Evolutionary conservation across 768 basidiomycete species (phyloP), one percentile per base, ranked within the genome.

Genomic region (Lactarius psammicola): DNA sequence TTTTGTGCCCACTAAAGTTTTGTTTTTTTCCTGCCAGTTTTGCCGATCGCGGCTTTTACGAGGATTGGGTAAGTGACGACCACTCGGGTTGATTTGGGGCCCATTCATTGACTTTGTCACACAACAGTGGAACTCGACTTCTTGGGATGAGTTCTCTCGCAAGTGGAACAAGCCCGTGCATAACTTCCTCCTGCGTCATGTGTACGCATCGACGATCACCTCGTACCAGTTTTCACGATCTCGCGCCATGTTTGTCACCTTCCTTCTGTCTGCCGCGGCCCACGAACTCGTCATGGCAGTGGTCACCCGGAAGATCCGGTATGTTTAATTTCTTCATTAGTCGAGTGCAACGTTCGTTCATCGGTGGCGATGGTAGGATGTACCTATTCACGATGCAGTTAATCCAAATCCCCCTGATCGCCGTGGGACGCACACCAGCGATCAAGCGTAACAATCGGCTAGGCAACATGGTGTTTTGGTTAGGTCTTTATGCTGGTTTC

Each of bases 91-190:
- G n/a, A 33, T 34, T 33, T 6, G 20, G n/a, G n/a, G 33, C 11
- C 18, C 11, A 23, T 57, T 34, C 46, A 46, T 51, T 64, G 44
- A 60, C n/a, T 30, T 15, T 38, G 30, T 30, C n/a, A n/a, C n/a
- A n/a, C n/a, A n/a, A 69, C 79, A 86, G 91, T 98, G 96, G 96
- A 98, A 98, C 76, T 94, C 94, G 7, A 94, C 90, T 0, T 92
- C 94, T 2, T 95, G 91, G 92, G 96, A 98, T 70, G 94, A 98
- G 76, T 98, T 96, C 75, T 92, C 95, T 4, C 87, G 97, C 53
- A 95, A 96, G 78, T 98, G 97, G 96, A 98, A 98, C 78, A 94
- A 92, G 69, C 96, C 96, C 13, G 96, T 98, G 36, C 89, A 98
- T 70, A 82, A 83, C n/a, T 93, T 93, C 83, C 85, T 99, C 44